These are phyloP conservation scores for Alopecurus myosuroides DNA, from an alignment of 176 grass and related monocot species.

Conservation along the genomic window DNA sequence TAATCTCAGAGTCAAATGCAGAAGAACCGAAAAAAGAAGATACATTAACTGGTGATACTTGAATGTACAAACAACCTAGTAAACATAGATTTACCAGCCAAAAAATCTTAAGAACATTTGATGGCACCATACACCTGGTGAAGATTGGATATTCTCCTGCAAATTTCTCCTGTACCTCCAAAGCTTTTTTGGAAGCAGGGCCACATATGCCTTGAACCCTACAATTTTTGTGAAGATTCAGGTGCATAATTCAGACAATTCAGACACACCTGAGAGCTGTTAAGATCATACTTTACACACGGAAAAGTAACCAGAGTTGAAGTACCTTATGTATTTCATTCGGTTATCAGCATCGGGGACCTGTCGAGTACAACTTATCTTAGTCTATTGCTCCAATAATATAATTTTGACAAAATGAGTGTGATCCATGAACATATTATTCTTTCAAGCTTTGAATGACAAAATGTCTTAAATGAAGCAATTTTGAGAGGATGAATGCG, in stretches of 20 bases:
- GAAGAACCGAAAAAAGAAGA: neutral
- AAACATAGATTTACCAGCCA: slow-evolving; percentile 26
- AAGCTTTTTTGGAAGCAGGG: neutral
- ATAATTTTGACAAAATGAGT: neutral
- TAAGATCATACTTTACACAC: neutral
- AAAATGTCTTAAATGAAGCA: neutral
- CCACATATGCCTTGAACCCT: neutral
- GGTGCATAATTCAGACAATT: neutral
- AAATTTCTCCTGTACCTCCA: slow-evolving; percentile 16
- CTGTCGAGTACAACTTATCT: slow-evolving; percentile 24
- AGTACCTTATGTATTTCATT: slow-evolving; percentile 20
- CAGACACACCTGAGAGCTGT: neutral
- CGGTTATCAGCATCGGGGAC: neutral
- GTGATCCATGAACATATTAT: neutral
- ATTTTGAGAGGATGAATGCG: neutral
- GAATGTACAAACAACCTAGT: neutral
- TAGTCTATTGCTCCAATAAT: neutral
- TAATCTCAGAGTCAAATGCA: neutral
- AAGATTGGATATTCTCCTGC: slow-evolving; percentile 23
- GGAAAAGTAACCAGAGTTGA: slow-evolving; percentile 4
- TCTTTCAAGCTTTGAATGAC: neutral
- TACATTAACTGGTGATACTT: neutral
- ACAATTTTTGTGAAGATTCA: neutral
- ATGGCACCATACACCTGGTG: slow-evolving; percentile 23
- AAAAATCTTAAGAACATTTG: slow-evolving; percentile 34